phyloP scores from a whole-genome alignment of 371 early-diverging fungal species.

The Saksenaea vasiformis region DNA sequence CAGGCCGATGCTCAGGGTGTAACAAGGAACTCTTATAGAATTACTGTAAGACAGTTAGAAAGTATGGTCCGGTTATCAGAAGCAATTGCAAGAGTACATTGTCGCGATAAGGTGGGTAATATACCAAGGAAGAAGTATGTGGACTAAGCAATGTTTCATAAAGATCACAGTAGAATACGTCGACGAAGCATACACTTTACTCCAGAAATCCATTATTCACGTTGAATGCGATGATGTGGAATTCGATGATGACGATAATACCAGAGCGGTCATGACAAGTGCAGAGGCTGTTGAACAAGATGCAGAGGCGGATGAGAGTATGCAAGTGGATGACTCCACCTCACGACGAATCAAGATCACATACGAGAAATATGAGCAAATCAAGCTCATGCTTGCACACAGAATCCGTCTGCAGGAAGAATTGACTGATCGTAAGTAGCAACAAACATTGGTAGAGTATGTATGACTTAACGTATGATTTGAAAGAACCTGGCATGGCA shows the following conservation, averaged over 20 bases:
- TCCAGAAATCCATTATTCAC: slow-evolving; percentile 92
- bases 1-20: slow-evolving; percentile 84
- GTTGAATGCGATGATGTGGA: slow-evolving; percentile 90
- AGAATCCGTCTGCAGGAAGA: slow-evolving; percentile 53
- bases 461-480: background rate
- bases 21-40: slow-evolving; percentile 86
- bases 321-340: slow-evolving; percentile 31
- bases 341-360: slow-evolving; percentile 53
- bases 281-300: slow-evolving; percentile 36
- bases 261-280: slow-evolving; percentile 34
- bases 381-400: slow-evolving; percentile 71
- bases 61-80: slow-evolving; percentile 97
- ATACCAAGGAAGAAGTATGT: background rate
- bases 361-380: slow-evolving; percentile 80
- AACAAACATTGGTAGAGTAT: background rate
- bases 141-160: background rate
- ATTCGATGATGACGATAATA: slow-evolving; percentile 59
- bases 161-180: slow-evolving; percentile 81
- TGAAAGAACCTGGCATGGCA: slow-evolving; percentile 58
- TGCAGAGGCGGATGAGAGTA: slow-evolving; percentile 22
- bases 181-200: slow-evolving; percentile 88
- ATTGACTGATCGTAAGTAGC: slow-evolving; percentile 18
- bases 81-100: slow-evolving; percentile 95
- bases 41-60: slow-evolving; percentile 99
- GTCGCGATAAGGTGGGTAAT: slow-evolving; percentile 65